Evolutionary conservation across 2,329 filamentous ascomycete genomes (phyloP).

Genomic region (Talaromyces sp.): DNA sequence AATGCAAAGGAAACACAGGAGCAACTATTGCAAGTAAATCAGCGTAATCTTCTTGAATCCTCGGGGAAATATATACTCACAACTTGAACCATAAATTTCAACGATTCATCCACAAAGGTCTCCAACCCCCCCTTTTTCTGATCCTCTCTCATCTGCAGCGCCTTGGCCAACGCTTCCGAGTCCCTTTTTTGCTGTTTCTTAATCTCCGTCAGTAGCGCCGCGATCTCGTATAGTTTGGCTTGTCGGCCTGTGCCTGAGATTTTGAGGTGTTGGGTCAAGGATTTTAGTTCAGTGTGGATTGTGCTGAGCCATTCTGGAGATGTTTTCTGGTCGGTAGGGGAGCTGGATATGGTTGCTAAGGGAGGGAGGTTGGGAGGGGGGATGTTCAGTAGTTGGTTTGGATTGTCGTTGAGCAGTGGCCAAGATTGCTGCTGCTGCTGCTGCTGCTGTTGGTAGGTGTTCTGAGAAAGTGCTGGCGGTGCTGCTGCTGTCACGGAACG

Average conservation of each 20-base stretch:
- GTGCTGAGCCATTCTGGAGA: not conserved
- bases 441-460: not conserved
- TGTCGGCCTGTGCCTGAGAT: not conserved
- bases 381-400: not conserved
- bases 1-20: not conserved
- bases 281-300: not conserved
- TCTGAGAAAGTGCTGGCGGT: not conserved
- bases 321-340: not conserved
- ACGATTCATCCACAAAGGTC: not conserved
- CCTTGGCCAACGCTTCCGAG: not conserved
- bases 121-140: not conserved
- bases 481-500: not conserved
- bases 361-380: not conserved
- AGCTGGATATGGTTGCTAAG: not conserved
- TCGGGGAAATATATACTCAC: not conserved
- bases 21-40: not conserved
- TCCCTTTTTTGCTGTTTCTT: not conserved
- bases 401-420: not conserved
- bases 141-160: not conserved
- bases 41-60: not conserved
- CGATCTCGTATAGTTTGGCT: not conserved
- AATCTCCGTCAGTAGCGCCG: not conserved
- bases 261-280: not conserved
- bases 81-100: not conserved
- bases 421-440: not conserved